phyloP scores from a whole-genome alignment of 805 yeast genomes.

The Candida silvicultrix region DNA sequence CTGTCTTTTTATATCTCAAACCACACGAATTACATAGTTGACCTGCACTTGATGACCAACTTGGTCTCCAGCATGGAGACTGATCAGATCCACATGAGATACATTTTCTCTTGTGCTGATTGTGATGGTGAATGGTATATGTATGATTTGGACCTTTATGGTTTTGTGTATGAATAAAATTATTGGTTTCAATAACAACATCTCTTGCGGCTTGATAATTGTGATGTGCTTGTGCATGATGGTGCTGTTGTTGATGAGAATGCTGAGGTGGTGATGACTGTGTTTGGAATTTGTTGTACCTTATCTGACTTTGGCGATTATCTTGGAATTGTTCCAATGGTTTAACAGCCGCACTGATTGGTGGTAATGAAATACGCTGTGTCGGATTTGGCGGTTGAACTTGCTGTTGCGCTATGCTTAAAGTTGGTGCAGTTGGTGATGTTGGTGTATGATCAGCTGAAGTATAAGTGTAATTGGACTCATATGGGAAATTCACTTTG shows the following conservation, averaged over 20 bases:
- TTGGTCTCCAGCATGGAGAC: constrained; percentile 98
- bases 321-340: not conserved
- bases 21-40: constrained; percentile 97
- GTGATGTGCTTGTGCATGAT: constrained; percentile 4
- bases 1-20: constrained; percentile 86
- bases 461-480: constrained; percentile 7
- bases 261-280: not conserved
- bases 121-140: constrained; percentile 22
- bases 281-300: not conserved
- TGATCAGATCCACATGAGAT: constrained; percentile 87
- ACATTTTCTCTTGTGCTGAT: constrained; percentile 48
- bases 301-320: not conserved
- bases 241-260: not conserved
- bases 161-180: constrained; percentile 21
- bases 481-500: constrained; percentile 12
- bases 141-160: constrained; percentile 23
- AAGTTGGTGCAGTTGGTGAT: constrained; percentile 1
- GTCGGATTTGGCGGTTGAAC: not conserved
- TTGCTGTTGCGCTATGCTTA: not conserved
- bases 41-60: constrained; percentile 89
- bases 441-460: not conserved
- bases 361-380: not conserved
- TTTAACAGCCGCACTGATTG: not conserved
- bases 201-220: constrained; percentile 8
- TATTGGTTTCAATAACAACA: constrained; percentile 9